Base-by-base conservation (phyloP, 2,329 filamentous ascomycete genomes). In the Hypoxylon rubiginosum region DNA sequence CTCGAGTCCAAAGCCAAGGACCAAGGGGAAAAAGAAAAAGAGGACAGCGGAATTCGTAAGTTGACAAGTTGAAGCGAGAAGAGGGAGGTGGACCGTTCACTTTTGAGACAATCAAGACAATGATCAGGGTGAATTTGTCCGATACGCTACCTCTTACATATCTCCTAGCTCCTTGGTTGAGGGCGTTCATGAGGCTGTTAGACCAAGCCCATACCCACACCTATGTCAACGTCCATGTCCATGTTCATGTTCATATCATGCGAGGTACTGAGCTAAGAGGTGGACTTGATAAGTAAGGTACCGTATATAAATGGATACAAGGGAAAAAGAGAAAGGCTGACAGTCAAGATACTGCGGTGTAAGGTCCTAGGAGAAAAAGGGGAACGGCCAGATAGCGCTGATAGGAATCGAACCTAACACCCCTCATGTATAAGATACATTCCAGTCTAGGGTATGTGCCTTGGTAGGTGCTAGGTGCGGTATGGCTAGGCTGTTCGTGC, bases 21-120 rank as follows among this genome's bases (percentile, higher is more conserved):
- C 56, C 46, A 64, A 32, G 52, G 36, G 26, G 64, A 46, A 58
- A 64, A 67, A 52, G 32, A 49, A 66, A 54, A 52, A 26, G 28
- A 58, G n/a, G 50, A 43, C 17, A 43, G 30, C 58, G 51, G 58
- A 32, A 60, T 51, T 46, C 36, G 48, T 58, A 56, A 30, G 52
- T 32, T 58, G 57, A 39, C 45, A 49, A 50, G 36, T 30, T 15
- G 7, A 30, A 41, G 41, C 21, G 36, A n/a, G 45, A 43, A n/a
- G 15, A 58, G 34, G 28, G 21, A 50, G n/a, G 55, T 49, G 56
- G 62, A 24, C 21, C 49, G 26, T n/a, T n/a, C n/a, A n/a, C n/a
- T n/a, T n/a, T n/a, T n/a, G n/a, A n/a, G n/a, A n/a, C 26, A 28
- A 28, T 28, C 61, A 43, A 67, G 67, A 67, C 58, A 66, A 11